Evolutionary conservation across 129 eudicot species (phyloP).

Genomic region (carrot (Daucus carota)): DNA sequence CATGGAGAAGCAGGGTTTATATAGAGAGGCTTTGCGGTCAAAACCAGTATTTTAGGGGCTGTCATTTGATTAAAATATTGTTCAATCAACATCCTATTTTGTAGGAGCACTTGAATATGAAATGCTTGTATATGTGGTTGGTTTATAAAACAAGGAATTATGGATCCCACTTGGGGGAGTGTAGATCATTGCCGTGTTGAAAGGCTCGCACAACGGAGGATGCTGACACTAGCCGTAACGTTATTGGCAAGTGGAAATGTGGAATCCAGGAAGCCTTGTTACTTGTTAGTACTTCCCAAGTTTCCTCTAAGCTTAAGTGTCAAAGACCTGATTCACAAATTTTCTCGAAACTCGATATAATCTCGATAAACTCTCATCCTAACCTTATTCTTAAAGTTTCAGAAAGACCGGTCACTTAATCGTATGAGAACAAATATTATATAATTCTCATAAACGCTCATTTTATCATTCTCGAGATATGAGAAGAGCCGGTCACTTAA

Average conservation of each 20-base stretch:
- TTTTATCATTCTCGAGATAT: no score
- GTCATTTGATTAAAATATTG: not conserved
- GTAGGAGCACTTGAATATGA: slow-evolving; percentile 7
- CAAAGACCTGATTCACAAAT: no score
- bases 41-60: not conserved
- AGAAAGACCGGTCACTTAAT: no score
- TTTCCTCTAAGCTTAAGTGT: not conserved
- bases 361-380: no score
- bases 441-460: no score
- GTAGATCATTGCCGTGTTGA: slow-evolving; percentile 15
- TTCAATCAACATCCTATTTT: slow-evolving; percentile 13
- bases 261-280: no score
- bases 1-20: not conserved
- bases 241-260: not conserved
- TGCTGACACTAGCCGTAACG: slow-evolving; percentile 13
- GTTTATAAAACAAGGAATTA: not conserved
- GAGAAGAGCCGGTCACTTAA: no score
- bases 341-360: no score
- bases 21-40: slow-evolving; percentile 1
- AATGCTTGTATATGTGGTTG: not conserved
- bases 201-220: slow-evolving; percentile 13
- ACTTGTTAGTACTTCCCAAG: not conserved
- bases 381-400: no score
- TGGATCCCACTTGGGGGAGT: slow-evolving; percentile 12
- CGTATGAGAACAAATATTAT: no score